phyloP scores from a whole-genome alignment of 2,329 filamentous ascomycete species.

The Magnaporthiopsis poae region DNA sequence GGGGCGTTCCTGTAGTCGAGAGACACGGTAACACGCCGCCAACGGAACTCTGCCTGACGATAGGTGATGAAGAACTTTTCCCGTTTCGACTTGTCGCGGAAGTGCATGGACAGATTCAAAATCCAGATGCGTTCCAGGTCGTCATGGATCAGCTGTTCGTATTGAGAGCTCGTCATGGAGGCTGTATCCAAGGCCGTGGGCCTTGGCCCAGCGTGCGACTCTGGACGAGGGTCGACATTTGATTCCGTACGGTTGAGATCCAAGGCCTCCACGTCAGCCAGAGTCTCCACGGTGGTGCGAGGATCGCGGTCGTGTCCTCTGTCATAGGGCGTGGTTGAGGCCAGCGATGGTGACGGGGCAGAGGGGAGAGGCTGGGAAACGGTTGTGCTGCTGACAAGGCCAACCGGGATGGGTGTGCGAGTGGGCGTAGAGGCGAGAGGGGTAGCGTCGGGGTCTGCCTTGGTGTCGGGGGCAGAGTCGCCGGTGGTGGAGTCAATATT shows the following conservation, averaged over 20 bases:
- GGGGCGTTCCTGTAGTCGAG: slow-evolving; percentile 80
- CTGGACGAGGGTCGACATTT: not conserved
- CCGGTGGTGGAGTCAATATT: not conserved
- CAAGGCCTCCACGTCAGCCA: not conserved
- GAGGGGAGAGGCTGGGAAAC: slow-evolving; percentile 9
- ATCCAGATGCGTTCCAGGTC: slow-evolving; percentile 90
- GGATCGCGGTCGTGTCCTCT: not conserved
- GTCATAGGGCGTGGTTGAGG: not conserved
- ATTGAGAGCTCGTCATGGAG: slow-evolving; percentile 42
- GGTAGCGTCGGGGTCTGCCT: no score
- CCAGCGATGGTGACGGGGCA: slow-evolving; percentile 14
- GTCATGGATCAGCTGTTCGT: slow-evolving; percentile 59
- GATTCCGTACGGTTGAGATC: not conserved
- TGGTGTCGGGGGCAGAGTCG: not conserved
- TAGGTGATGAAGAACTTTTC: slow-evolving; percentile 99
- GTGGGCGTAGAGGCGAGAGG: no score
- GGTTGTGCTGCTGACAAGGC: not conserved
- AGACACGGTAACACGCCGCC: slow-evolving; percentile 84
- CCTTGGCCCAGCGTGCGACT: not conserved
- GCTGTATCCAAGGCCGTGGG: slow-evolving; percentile 26
- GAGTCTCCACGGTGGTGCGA: not conserved
- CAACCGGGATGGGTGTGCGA: no score
- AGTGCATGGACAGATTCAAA: slow-evolving; percentile 95
- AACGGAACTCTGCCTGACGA: slow-evolving; percentile 66
- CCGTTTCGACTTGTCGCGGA: slow-evolving; percentile 79